Evolutionary conservation across 78 protist species (phyloP), one percentile per base, ranked within the genome.

Genomic region (Parvularia atlantis): DNA sequence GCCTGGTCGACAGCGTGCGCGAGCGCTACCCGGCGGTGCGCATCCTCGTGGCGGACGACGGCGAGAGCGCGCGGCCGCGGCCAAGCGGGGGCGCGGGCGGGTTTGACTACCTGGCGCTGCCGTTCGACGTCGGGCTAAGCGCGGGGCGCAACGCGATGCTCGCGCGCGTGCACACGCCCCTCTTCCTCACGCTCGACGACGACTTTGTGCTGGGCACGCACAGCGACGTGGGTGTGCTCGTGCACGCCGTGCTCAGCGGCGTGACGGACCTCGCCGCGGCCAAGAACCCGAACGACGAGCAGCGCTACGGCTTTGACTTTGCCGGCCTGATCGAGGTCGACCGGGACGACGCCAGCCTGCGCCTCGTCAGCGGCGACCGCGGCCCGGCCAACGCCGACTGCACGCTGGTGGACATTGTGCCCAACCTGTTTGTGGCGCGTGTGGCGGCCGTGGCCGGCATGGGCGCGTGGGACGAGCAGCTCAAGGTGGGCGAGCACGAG

Each of bases 401-500:
- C 61, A 2, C 16, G 20, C 6, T 10, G 16, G 61, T 57, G 31
- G 61, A 57, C 35, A 31, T 57, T 7, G 61, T 57, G 61, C 20
- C 61, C 31, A 57, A 57, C 61, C 7, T 57, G 16, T 57, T 57
- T 7, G 41, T 7, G 41, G 61, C 61, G 61, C 61, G 61, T 2
- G 7, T 7, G 16, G 61, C 2, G 41, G 20, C 16, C 41, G 61
- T 57, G 61, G 16, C 16, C 20, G 35, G 35, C 20, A 3, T 57
- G 61, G 16, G 61, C 41, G n/a, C n/a, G n/a, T 57, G 61, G 61
- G 61, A 57, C 35, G 61, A 57, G 20, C 16, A 31, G 41, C 61
- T 57, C 61, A 57, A 57, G 61, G 16, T 57, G 61, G 61, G 61
- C 35, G 61, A 57, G 61, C 61, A 57, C 35, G 20, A 57, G 61